phyloP scores from a whole-genome alignment of 345 rosid species.

The Bruguiera gymnorhiza region DNA sequence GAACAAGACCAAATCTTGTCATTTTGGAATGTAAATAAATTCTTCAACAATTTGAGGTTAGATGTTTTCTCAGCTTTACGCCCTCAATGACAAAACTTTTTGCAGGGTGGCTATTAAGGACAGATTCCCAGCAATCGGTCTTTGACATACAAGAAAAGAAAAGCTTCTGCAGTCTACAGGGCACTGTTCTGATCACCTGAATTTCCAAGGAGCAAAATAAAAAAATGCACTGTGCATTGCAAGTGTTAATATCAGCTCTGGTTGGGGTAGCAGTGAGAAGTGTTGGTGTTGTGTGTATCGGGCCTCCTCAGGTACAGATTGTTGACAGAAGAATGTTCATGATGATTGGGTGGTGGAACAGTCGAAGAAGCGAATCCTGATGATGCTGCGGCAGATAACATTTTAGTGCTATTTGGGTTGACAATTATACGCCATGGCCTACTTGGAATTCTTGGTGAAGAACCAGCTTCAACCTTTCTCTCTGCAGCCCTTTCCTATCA shows the following conservation, averaged over 20 bases:
- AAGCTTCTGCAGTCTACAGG: background rate
- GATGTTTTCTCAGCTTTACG: too few relatives aligned
- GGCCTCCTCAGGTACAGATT: background rate
- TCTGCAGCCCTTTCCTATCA: conserved; percentile 10
- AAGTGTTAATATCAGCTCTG: background rate
- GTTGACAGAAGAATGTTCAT: conserved; percentile 15
- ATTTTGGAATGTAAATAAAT: too few relatives aligned
- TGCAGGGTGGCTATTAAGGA: too few relatives aligned
- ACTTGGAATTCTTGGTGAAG: conserved; percentile 19
- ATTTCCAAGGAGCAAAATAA: background rate
- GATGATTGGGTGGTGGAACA: conserved; percentile 10
- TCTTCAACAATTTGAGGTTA: too few relatives aligned
- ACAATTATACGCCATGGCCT: conserved; percentile 35
- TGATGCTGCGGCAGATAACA: conserved; percentile 41
- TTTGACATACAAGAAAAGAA: too few relatives aligned
- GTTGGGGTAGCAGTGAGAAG: background rate
- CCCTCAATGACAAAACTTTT: too few relatives aligned
- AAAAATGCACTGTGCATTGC: background rate
- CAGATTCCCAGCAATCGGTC: too few relatives aligned
- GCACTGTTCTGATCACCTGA: background rate
- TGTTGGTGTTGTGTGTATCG: background rate
- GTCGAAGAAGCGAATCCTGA: conserved; percentile 35
- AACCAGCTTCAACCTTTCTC: background rate
- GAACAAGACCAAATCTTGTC: too few relatives aligned
- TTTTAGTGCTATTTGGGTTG: conserved; percentile 18